Evolutionary conservation across 129 eudicot species (phyloP), one percentile per base, ranked within the genome.

Genomic region (Silybum marianum): DNA sequence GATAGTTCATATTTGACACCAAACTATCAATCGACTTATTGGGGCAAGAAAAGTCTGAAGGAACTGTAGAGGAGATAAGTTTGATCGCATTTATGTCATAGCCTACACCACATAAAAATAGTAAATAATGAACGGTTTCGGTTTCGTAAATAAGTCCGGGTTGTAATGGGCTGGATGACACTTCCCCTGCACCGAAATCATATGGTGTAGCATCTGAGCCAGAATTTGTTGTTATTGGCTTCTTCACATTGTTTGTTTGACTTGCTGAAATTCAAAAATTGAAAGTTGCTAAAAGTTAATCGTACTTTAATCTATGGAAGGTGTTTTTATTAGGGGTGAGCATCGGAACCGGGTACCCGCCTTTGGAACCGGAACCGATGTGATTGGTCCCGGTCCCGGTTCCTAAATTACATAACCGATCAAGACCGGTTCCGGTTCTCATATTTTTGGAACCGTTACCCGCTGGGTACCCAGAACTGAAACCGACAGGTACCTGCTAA

Each of bases 181-280:
- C 97, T 77, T 90, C 89, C 68, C 98, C 98, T 77, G 98, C 96
- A 54, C 97, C 98, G 36, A 54, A 84, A 54, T 95, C 98, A 63
- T 89, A 95, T 3, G 97, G 92, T 10, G 97, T 90, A 21, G 97
- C 98, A 9, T 8, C 62, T 26, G 84, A 76, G 62, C 94, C 97
- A 0, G 85, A 66, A 11, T 84, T 71, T 19, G 88, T 88, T 22
- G 90, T 84, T 36, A 88, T 90, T 34, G 91, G 93, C 71, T 73
- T 81, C 81, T 87, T 85, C 78, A 85, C 18, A 39, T 88, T 90
- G 88, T 89, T 88, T 10, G 88, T 90, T 82, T 83, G 96, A 69
- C 85, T 84, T 65, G 97, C 98, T 94, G 98, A 9, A 75, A 24
- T 75, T 80, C 48, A 68, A 82, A 82, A 80, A 16, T 21, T 39